A percentile compares a stretch with the other conserved stretches of the same genome.
These are phyloP conservation scores for Peniophora sp. DNA, from an alignment of 1,284 basidiomycete genomes.

Conservation along the genomic window DNA sequence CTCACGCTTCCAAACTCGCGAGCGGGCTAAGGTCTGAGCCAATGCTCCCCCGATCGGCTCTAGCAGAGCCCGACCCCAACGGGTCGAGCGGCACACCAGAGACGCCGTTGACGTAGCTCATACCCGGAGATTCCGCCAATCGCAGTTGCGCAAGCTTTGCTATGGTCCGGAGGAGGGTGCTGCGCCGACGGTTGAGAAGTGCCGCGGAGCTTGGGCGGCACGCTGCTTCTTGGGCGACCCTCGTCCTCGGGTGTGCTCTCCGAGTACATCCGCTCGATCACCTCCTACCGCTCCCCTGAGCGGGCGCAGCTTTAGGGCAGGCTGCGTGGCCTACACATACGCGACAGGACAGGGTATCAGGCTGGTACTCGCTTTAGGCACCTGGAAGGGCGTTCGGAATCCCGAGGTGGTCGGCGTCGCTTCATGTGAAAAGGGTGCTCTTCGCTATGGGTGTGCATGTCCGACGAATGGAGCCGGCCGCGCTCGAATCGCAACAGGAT, in stretches of 20 bases:
- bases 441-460: no score
- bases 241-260: not conserved
- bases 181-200: constrained; percentile 20
- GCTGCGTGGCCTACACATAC: no score
- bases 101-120: constrained; percentile 21
- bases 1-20: constrained; percentile 26
- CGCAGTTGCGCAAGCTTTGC: constrained; percentile 8
- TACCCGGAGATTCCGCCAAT: constrained; percentile 21
- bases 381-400: no score
- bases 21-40: constrained; percentile 61
- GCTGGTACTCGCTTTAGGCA: no score
- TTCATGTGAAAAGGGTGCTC: no score
- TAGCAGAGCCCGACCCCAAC: constrained; percentile 40
- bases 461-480: no score
- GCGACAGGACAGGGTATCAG: no score
- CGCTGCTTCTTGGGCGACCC: not conserved
- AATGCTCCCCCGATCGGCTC: constrained; percentile 42
- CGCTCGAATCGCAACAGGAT: no score
- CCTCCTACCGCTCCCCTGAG: not conserved
- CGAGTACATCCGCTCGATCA: not conserved
- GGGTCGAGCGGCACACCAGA: constrained; percentile 43
- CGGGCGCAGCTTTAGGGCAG: not conserved
- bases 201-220: constrained; percentile 21
- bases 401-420: no score
- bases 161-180: constrained; percentile 9